Evolutionary conservation across 2,329 filamentous ascomycete species (phyloP).

Genomic region (Stagonosporopsis tanaceti): DNA sequence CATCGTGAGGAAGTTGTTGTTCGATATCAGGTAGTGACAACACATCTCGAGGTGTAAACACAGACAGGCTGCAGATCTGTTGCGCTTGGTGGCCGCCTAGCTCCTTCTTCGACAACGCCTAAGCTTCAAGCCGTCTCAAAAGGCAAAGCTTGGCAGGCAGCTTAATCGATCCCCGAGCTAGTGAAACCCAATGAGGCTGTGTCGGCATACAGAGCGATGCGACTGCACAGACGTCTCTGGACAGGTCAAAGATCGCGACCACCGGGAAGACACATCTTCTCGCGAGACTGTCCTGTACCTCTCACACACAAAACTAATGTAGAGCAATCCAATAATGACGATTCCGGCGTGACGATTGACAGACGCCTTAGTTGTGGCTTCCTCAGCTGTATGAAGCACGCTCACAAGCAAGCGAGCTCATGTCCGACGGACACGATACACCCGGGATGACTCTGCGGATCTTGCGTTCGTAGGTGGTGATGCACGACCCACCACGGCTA

Average conservation of each 20-base stretch:
- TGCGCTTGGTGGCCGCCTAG: conserved; percentile 10
- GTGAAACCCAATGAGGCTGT: conserved; percentile 36
- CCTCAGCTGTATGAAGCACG: not conserved
- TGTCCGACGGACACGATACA: conserved; percentile 7
- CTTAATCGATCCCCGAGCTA: conserved; percentile 26
- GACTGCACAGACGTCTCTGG: not conserved
- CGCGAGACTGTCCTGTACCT: too few relatives aligned
- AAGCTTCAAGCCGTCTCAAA: conserved; percentile 32
- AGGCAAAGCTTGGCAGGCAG: conserved; percentile 37
- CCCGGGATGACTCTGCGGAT: conserved; percentile 15
- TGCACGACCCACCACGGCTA: conserved; percentile 22
- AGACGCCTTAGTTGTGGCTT: not conserved
- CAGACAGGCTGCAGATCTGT: conserved; percentile 3
- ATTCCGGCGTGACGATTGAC: not conserved
- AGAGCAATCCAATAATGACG: not conserved
- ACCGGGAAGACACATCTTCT: too few relatives aligned
- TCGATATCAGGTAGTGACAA: conserved; percentile 9
- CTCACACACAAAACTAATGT: not conserved
- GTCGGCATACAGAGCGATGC: conserved; percentile 5
- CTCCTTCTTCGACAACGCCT: conserved; percentile 18
- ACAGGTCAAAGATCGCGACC: not conserved
- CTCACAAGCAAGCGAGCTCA: conserved; percentile 9
- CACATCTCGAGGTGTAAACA: conserved; percentile 7
- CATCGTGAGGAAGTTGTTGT: not conserved
- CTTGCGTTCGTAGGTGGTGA: conserved; percentile 24